These are phyloP conservation scores for Fraxinus excelsior DNA, from an alignment of 257 asterid species.

Conservation along the genomic window DNA sequence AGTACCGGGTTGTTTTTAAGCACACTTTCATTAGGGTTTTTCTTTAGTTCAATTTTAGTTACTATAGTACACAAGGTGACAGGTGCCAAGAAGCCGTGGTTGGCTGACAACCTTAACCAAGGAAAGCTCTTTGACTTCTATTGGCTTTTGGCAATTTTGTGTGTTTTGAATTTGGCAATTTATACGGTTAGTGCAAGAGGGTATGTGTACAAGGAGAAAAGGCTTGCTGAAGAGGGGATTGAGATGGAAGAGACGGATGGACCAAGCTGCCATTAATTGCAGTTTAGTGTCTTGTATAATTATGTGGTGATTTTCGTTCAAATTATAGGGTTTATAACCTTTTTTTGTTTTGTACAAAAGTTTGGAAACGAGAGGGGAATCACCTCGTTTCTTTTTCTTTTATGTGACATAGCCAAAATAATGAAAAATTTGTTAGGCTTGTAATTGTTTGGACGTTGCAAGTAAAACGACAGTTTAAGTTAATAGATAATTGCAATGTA, in stretches of 20 bases:
- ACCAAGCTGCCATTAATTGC: conserved; percentile 28
- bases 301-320: background rate
- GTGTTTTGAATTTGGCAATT: conserved; percentile 37
- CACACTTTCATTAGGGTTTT: conserved; percentile 55
- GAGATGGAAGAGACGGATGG: conserved; percentile 39
- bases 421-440: background rate
- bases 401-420: background rate
- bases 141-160: conserved; percentile 49
- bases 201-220: conserved; percentile 50
- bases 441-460: background rate
- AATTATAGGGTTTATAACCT: background rate
- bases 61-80: conserved; percentile 44
- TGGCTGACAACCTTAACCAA: conserved; percentile 47
- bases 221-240: conserved; percentile 42
- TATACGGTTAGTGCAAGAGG: conserved; percentile 38
- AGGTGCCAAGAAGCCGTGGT: conserved; percentile 38
- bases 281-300: too few relatives aligned
- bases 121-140: conserved; percentile 50
- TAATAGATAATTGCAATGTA: too few relatives aligned
- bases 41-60: conserved; percentile 44
- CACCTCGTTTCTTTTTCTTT: background rate
- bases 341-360: background rate
- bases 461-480: too few relatives aligned
- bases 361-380: background rate
- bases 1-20: conserved; percentile 59